Evolutionary conservation across 768 basidiomycete species (phyloP).

Genomic region (Cystoderma amianthinum): DNA sequence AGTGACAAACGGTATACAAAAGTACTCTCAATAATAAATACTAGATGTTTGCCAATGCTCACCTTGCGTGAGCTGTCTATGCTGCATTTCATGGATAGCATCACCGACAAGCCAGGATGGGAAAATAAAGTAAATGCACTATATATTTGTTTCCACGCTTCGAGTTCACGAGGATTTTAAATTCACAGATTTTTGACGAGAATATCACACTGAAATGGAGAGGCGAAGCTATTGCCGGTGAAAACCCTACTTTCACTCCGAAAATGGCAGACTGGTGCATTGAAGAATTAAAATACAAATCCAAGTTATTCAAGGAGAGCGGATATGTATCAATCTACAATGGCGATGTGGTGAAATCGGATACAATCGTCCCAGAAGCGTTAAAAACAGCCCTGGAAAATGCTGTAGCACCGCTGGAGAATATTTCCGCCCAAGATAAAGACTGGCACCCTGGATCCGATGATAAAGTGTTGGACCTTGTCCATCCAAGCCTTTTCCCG

Average conservation of each 20-base stretch:
- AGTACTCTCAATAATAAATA: not conserved
- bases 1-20: too few relatives aligned
- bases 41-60: constrained; percentile 4
- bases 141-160: too few relatives aligned
- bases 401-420: constrained; percentile 19
- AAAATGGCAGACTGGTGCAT: constrained; percentile 14
- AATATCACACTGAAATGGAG: constrained; percentile 11
- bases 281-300: constrained; percentile 15
- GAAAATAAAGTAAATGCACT: constrained; percentile 9
- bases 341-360: constrained; percentile 15
- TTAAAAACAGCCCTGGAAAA: constrained; percentile 9
- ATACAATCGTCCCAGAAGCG: constrained; percentile 13
- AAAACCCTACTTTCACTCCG: constrained; percentile 7
- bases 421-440: constrained; percentile 19
- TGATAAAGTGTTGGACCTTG: constrained; percentile 30
- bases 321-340: constrained; percentile 7
- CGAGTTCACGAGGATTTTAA: too few relatives aligned
- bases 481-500: constrained; percentile 31
- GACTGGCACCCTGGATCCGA: constrained; percentile 38
- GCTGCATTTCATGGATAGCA: constrained; percentile 12
- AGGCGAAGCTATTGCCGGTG: constrained; percentile 4
- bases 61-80: constrained; percentile 12
- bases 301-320: constrained; percentile 2
- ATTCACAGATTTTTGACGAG: constrained; percentile 10
- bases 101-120: constrained; percentile 14